Evolutionary conservation across 306 rosid species (phyloP).

Genomic region (Prunus padus): DNA sequence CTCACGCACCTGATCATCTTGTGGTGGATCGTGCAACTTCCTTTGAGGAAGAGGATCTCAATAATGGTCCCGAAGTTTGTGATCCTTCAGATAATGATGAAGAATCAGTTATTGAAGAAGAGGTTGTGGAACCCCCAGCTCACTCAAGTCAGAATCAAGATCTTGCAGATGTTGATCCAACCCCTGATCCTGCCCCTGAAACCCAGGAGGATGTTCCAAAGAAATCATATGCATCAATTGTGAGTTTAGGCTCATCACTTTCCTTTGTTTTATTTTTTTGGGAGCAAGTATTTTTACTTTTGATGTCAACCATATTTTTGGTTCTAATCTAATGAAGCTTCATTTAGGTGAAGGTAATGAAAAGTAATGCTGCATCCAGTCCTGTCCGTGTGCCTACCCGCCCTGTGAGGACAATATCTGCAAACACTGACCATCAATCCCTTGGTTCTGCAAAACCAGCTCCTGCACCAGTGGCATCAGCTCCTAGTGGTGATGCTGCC

Average conservation of each 20-base stretch:
- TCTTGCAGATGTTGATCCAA: slow-evolving; percentile 40
- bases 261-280: neutral
- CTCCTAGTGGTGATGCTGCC: slow-evolving; percentile 55
- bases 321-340: slow-evolving; percentile 27
- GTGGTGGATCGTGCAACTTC: slow-evolving; percentile 49
- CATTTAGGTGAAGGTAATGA: slow-evolving; percentile 62
- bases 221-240: slow-evolving; percentile 87
- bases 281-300: neutral
- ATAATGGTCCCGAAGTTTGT: slow-evolving; percentile 66
- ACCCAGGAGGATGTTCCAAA: slow-evolving; percentile 69
- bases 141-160: slow-evolving; percentile 41
- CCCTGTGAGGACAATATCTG: slow-evolving; percentile 45
- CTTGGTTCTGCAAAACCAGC: slow-evolving; percentile 44
- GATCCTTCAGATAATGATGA: slow-evolving; percentile 66
- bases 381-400: slow-evolving; percentile 50
- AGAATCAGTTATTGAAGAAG: slow-evolving; percentile 68
- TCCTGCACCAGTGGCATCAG: slow-evolving; percentile 49
- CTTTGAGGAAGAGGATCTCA: slow-evolving; percentile 54
- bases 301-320: slow-evolving; percentile 5
- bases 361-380: slow-evolving; percentile 41
- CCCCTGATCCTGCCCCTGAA: slow-evolving; percentile 58
- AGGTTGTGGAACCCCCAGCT: slow-evolving; percentile 45
- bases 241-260: slow-evolving; percentile 45
- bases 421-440: slow-evolving; percentile 54
- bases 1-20: slow-evolving; percentile 49